Base-by-base conservation (phyloP, 2,329 filamentous ascomycete species). In the Coleophoma crateriformis region DNA sequence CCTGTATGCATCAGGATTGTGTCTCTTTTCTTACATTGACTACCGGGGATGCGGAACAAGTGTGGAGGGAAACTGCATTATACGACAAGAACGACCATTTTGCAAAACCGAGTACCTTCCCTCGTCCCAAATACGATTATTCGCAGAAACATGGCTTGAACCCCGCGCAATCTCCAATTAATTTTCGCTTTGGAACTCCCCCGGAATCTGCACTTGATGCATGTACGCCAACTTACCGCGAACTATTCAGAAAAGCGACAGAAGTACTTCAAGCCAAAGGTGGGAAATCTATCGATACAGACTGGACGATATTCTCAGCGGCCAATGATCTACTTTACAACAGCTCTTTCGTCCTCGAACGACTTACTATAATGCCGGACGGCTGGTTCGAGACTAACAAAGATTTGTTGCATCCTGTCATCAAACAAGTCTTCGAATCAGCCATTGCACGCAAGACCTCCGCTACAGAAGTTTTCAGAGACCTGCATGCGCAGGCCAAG, bases 1-100 rank as follows among this genome's bases (percentile, higher is more conserved):
- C 77, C 17, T 81, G 76, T 54, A 64, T 72, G 32, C 76, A 73
- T 13, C 67, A 80, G 12, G 78, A 81, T 58, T 78, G 74, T 52
- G 71, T 79, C 35, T 73, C 76, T 0, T 69, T 79, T 46, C 67
- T 77, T 41, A 67, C 75, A 3, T 59, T 63, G 10, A 74, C 64
- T 12, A 65, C 75, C 4, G 61, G 67, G 19, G 76, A 79, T 58
- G 72, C 72, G 8, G 65, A 74, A 45, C 64, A 51, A 8, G 65
- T 79, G 3, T 78, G 76, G 75, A 68, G 74, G 20, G 62, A 71
- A 2, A 68, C 70, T 40, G 67, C 71, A 45, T 70, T 67, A 5
- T 72, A 71, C 45, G 77, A 79, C 52, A 57, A 62, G 7, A 58
- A 67, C 12, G 77, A 80, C 58, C 60, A 70, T 6, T 82, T 79